Percentiles rank a stretch among this genome's conserved stretches.
These are phyloP conservation scores for Calonectria multiphialidica DNA, from an alignment of 2,329 filamentous ascomycete genomes.

Conservation along the genomic window DNA sequence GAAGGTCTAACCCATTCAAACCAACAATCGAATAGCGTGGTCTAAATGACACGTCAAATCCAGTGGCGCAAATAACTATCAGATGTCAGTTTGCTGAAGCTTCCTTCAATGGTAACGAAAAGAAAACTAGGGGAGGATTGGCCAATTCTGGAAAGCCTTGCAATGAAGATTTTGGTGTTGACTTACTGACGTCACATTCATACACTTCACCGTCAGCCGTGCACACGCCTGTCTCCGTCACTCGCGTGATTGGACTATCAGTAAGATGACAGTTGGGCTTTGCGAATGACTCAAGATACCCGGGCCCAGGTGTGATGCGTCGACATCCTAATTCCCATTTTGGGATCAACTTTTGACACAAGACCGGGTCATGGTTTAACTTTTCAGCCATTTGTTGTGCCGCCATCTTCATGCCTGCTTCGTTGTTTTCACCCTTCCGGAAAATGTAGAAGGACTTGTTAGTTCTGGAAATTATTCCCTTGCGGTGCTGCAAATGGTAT, in stretches of 20 bases:
- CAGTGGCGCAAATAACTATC: conserved; percentile 65
- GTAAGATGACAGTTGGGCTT: conserved; percentile 35
- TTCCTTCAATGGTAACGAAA: too few species aligned
- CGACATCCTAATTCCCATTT: conserved; percentile 39
- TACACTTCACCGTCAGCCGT: conserved; percentile 37
- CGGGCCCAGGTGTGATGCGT: conserved; percentile 36
- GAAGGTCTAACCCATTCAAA: conserved; percentile 58
- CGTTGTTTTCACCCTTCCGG: conserved; percentile 37
- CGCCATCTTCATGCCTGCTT: conserved; percentile 35
- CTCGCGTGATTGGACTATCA: conserved; percentile 33
- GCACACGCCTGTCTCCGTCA: conserved; percentile 31
- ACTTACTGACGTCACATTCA: conserved; percentile 39
- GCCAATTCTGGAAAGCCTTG: background rate
- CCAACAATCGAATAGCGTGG: conserved; percentile 65
- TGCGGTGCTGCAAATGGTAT: conserved; percentile 63
- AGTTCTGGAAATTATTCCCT: conserved; percentile 44
- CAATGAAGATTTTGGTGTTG: background rate
- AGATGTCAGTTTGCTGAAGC: background rate
- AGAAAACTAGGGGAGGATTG: background rate
- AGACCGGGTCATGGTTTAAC: conserved; percentile 33
- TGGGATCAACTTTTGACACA: conserved; percentile 35
- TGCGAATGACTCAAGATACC: conserved; percentile 37
- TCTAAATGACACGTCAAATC: conserved; percentile 65
- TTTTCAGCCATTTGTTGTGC: conserved; percentile 40
- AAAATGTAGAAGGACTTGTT: conserved; percentile 53